Evolutionary conservation across 1,139 yeast genomes (phyloP).

Genomic region (Arxiozyma slooffiae): DNA sequence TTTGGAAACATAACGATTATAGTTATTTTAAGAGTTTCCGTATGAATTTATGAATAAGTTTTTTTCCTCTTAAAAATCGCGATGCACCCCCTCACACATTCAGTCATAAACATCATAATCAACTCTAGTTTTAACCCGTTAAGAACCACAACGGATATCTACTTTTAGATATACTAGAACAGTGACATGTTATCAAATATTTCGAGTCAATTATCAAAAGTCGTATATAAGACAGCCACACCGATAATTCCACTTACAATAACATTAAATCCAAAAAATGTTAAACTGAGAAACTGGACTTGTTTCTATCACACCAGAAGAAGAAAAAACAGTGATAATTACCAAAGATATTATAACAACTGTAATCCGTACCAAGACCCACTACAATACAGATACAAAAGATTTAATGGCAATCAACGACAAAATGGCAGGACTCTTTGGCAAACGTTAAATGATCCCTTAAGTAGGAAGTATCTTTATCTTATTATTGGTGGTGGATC

Average conservation of each 20-base stretch:
- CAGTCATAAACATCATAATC: background rate
- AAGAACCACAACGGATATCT: background rate
- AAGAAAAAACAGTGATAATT: background rate
- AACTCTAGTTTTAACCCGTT: background rate
- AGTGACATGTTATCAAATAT: background rate
- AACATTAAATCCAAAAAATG: background rate
- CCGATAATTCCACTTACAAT: background rate
- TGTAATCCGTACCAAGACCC: background rate
- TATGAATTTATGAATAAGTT: background rate
- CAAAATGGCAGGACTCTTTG: slow-evolving; percentile 8
- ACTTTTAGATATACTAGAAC: background rate
- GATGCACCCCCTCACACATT: background rate
- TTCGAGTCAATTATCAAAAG: background rate
- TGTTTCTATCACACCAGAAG: background rate
- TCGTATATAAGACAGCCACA: background rate
- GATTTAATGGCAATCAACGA: slow-evolving; percentile 22
- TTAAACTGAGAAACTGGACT: background rate
- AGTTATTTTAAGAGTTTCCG: background rate
- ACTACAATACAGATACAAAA: slow-evolving; percentile 8
- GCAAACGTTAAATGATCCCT: slow-evolving; percentile 19
- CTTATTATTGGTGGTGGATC: slow-evolving; percentile 30
- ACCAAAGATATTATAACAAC: background rate
- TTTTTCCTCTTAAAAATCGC: background rate
- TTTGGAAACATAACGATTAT: no score
- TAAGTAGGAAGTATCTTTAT: slow-evolving; percentile 23